These are phyloP conservation scores for Tetrahymena thermophila DNA, from an alignment of 73 alveolate genomes.

Conservation along the genomic window DNA sequence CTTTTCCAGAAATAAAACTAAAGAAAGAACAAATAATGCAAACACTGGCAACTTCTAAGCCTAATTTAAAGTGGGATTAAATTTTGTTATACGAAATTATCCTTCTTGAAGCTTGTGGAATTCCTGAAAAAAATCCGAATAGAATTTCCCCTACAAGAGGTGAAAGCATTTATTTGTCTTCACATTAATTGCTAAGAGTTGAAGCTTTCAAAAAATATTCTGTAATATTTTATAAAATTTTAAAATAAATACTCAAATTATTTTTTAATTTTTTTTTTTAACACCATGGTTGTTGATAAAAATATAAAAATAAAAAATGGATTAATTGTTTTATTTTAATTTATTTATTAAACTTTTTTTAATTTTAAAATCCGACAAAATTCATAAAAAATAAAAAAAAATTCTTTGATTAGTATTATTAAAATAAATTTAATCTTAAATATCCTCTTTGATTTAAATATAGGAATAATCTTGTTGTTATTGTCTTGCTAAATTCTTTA, in stretches of 20 bases:
- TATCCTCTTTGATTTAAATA: no score
- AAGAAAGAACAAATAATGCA: neutral
- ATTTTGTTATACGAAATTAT: neutral
- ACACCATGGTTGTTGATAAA: no score
- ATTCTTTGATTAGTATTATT: no score
- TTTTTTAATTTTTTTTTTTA: no score
- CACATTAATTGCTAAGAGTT: neutral
- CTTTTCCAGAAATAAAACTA: neutral
- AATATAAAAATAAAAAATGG: no score
- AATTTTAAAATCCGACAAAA: no score
- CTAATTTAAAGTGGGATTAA: neutral
- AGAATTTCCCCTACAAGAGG: neutral
- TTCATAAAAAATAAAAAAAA: no score
- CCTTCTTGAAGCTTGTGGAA: neutral
- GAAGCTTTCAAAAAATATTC: neutral
- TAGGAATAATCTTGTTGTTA: neutral
- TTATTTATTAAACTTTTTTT: no score
- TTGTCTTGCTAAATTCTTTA: neutral
- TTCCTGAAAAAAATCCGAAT: neutral
- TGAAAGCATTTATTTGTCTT: neutral
- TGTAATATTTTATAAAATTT: neutral
- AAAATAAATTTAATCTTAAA: no score
- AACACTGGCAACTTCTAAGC: neutral
- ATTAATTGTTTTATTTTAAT: no score
- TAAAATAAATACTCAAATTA: no score